phyloP scores from a whole-genome alignment of 495 filamentous ascomycete species.

The Aspergillus biplanus region DNA sequence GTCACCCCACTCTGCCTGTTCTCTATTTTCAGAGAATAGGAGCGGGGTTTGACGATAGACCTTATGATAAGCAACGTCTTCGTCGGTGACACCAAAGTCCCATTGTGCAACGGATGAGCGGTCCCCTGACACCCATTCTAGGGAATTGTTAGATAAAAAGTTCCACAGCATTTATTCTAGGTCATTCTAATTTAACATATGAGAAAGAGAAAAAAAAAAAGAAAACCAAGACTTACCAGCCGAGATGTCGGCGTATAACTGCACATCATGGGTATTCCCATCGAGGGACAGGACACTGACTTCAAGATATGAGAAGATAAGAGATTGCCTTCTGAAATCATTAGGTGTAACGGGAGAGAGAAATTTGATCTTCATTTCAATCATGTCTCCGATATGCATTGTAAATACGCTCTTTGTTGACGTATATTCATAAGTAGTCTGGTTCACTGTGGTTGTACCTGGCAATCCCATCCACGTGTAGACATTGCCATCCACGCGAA shows the following conservation, averaged over 20 bases:
- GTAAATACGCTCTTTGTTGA: conserved; percentile 62
- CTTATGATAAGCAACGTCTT: conserved; percentile 55
- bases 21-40: conserved; percentile 54
- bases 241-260: conserved; percentile 64
- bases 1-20: conserved; percentile 63
- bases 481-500: conserved; percentile 57
- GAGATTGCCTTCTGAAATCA: conserved; percentile 58
- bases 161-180: not conserved
- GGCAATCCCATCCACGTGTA: conserved; percentile 63
- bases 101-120: conserved; percentile 52
- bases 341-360: conserved; percentile 60
- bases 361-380: conserved; percentile 61
- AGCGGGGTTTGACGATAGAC: conserved; percentile 56
- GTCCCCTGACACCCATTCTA: conserved; percentile 64
- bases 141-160: conserved; percentile 19
- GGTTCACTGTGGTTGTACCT: conserved; percentile 45
- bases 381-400: conserved; percentile 48
- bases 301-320: conserved; percentile 59
- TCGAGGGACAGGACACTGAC: conserved; percentile 57
- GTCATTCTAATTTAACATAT: not conserved
- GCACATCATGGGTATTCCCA: conserved; percentile 56
- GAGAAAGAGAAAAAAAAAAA: not conserved
- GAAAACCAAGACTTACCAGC: conserved; percentile 47
- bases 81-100: conserved; percentile 51
- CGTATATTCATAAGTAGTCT: conserved; percentile 59